Conservation (phyloP, 139 green algal genomes). For the Auxenochlorella pyrenoidosa region DNA sequence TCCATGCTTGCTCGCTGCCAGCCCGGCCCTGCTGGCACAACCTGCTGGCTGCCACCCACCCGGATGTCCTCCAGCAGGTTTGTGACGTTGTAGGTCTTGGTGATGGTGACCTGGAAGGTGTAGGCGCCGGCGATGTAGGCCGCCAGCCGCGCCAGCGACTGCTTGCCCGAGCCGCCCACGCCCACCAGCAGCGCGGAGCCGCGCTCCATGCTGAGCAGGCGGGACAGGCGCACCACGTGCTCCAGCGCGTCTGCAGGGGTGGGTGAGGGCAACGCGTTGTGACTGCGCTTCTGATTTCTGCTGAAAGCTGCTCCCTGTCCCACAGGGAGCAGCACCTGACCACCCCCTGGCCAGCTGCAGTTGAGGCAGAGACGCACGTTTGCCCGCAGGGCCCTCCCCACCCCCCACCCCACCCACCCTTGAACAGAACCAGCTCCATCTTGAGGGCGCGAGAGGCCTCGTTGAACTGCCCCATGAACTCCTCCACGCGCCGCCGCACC, state of each 20-base stretch:
- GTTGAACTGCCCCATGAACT: constrained; percentile 75
- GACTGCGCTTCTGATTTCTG: too few species aligned
- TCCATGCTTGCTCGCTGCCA: not conserved
- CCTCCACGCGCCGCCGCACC: constrained; percentile 53
- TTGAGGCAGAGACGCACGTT: not conserved
- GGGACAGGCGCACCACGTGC: constrained; percentile 90
- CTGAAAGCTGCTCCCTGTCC: too few species aligned
- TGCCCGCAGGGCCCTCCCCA: not conserved
- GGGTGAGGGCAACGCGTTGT: not conserved
- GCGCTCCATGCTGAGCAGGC: constrained; percentile 87
- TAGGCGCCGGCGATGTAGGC: constrained; percentile 79
- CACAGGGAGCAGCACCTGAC: not conserved
- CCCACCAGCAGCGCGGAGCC: constrained; percentile 93
- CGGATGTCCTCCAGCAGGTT: constrained; percentile 98
- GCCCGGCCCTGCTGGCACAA: not conserved
- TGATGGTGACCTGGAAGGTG: constrained; percentile 82
- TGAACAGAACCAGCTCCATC: constrained; percentile 93
- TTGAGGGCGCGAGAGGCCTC: constrained; percentile 74
- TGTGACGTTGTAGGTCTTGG: constrained; percentile 88
- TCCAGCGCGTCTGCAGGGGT: constrained; percentile 77
- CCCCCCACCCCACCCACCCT: constrained; percentile 35
- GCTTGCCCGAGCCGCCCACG: constrained; percentile 94
- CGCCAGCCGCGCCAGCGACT: constrained; percentile 79
- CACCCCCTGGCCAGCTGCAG: not conserved
- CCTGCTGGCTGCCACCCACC: constrained; percentile 43